Percentiles rank a stretch among this genome's conserved stretches.
These are phyloP conservation scores for Fistulinella cinereoalba DNA, from an alignment of 1,284 basidiomycete genomes.

Conservation along the genomic window DNA sequence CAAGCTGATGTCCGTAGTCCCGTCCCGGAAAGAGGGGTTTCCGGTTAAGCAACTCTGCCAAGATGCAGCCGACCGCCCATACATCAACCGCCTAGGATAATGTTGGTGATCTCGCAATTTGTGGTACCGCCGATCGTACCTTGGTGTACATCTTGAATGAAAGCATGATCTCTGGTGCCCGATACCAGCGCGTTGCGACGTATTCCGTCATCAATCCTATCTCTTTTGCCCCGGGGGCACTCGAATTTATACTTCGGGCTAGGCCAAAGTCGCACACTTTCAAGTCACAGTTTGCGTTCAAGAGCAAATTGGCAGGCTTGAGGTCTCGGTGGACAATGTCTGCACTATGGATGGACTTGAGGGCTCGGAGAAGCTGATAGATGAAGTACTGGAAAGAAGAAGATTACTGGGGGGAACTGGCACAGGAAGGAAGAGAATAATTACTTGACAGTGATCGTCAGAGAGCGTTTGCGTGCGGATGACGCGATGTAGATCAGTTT, in stretches of 20 bases:
- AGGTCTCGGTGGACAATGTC: slow-evolving; percentile 81
- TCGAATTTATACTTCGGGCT: slow-evolving; percentile 67
- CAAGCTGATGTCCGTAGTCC: slow-evolving; percentile 86
- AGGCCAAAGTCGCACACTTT: slow-evolving; percentile 86
- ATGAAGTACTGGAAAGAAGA: slow-evolving; percentile 54
- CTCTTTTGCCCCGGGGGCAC: slow-evolving; percentile 59
- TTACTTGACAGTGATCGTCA: slow-evolving; percentile 85
- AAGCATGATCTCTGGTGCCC: slow-evolving; percentile 88
- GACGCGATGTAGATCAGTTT: slow-evolving; percentile 87
- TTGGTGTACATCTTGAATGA: slow-evolving; percentile 85
- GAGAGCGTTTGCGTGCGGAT: slow-evolving; percentile 86
- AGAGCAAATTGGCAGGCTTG: slow-evolving; percentile 77
- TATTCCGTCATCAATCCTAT: slow-evolving; percentile 81
- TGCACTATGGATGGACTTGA: slow-evolving; percentile 82
- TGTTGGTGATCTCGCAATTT: not conserved
- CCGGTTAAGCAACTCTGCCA: slow-evolving; percentile 82
- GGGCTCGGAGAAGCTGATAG: slow-evolving; percentile 75
- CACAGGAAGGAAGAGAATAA: slow-evolving; percentile 9
- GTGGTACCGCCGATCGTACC: slow-evolving; percentile 32
- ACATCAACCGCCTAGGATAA: slow-evolving; percentile 69
- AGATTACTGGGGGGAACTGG: slow-evolving; percentile 7
- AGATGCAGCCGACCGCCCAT: slow-evolving; percentile 87
- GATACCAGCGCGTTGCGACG: slow-evolving; percentile 83
- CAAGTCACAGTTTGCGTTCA: slow-evolving; percentile 85
- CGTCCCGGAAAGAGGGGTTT: slow-evolving; percentile 84